phyloP scores from a whole-genome alignment of 352 stramenopile genomes.

The Phytophthora boehmeriae region DNA sequence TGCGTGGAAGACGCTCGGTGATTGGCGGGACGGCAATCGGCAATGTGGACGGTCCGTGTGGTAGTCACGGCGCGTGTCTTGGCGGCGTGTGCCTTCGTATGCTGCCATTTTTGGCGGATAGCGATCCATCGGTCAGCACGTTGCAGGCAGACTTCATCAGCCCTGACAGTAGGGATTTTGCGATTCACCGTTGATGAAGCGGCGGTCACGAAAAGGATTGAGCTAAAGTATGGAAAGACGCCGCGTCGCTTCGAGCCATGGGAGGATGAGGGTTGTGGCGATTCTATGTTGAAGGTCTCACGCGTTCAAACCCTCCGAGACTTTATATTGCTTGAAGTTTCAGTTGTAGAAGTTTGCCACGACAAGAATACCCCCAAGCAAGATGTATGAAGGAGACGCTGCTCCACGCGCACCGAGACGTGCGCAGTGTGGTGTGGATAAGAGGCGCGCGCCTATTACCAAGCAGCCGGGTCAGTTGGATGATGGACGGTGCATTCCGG shows the following conservation, averaged over 20 bases:
- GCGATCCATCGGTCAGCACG: not conserved
- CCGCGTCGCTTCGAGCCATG: slow-evolving; percentile 37
- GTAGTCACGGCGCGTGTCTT: slow-evolving; percentile 26
- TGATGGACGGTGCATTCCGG: slow-evolving; percentile 2
- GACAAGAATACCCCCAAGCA: slow-evolving; percentile 2
- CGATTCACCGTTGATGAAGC: not conserved
- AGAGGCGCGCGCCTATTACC: slow-evolving; percentile 7
- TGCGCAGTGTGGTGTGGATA: slow-evolving; percentile 6
- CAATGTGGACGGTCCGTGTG: slow-evolving; percentile 2
- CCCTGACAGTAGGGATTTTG: not conserved
- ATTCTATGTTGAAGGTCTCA: slow-evolving; percentile 47
- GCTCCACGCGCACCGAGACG: slow-evolving; percentile 3
- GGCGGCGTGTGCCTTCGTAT: slow-evolving; percentile 15
- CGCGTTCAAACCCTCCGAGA: slow-evolving; percentile 36
- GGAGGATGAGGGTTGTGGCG: not conserved
- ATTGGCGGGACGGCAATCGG: slow-evolving; percentile 19
- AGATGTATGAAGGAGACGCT: slow-evolving; percentile 3
- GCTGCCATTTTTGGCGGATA: slow-evolving; percentile 4
- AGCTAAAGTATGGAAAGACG: slow-evolving; percentile 16
- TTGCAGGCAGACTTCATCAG: not conserved
- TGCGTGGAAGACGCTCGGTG: slow-evolving; percentile 8
- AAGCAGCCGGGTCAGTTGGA: slow-evolving; percentile 1
- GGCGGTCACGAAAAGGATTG: not conserved
- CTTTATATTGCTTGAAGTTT: slow-evolving; percentile 59
- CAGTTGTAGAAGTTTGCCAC: slow-evolving; percentile 2